Conservation (phyloP, 441 rosid species). For the Iberis amara region DNA sequence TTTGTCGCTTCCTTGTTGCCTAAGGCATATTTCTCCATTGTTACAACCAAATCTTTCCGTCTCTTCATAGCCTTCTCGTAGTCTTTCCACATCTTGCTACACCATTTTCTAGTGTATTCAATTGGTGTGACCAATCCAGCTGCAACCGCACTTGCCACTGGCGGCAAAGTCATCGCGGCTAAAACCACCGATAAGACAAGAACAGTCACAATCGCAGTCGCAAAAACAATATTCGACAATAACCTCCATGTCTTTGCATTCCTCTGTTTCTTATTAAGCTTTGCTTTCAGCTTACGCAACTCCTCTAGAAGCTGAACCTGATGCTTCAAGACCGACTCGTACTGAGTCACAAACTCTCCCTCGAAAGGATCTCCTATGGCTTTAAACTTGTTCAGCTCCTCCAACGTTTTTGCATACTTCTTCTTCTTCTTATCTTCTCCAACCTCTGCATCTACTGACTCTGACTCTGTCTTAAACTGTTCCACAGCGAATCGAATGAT, state of each 20-base stretch:
- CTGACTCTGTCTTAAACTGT: conserved; percentile 22
- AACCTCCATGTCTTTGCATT: conserved; percentile 16
- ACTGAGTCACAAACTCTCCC: conserved; percentile 6
- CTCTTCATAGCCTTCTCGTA: conserved; percentile 22
- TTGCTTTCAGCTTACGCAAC: conserved; percentile 11
- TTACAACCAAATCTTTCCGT: conserved; percentile 6
- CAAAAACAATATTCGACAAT: conserved; percentile 21
- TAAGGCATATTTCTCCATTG: background rate
- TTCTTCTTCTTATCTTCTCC: conserved; percentile 12
- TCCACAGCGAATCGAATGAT: conserved; percentile 20
- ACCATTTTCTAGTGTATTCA: conserved; percentile 14
- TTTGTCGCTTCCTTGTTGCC: background rate
- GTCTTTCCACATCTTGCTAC: conserved; percentile 15
- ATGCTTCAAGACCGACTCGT: background rate
- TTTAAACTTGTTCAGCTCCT: conserved; percentile 27
- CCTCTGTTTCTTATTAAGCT: conserved; percentile 22
- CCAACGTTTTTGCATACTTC: conserved; percentile 20
- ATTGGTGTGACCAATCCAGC: conserved; percentile 3
- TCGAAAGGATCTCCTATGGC: conserved; percentile 27
- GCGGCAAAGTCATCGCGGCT: conserved; percentile 8
- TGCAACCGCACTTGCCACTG: background rate
- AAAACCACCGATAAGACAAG: conserved; percentile 17
- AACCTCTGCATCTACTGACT: conserved; percentile 21
- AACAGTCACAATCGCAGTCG: conserved; percentile 11
- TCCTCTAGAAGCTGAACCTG: conserved; percentile 16